Evolutionary conservation across 1,284 basidiomycete genomes (phyloP), one percentile per base, ranked within the genome.

Genomic region (Ceratobasidium theobromae): DNA sequence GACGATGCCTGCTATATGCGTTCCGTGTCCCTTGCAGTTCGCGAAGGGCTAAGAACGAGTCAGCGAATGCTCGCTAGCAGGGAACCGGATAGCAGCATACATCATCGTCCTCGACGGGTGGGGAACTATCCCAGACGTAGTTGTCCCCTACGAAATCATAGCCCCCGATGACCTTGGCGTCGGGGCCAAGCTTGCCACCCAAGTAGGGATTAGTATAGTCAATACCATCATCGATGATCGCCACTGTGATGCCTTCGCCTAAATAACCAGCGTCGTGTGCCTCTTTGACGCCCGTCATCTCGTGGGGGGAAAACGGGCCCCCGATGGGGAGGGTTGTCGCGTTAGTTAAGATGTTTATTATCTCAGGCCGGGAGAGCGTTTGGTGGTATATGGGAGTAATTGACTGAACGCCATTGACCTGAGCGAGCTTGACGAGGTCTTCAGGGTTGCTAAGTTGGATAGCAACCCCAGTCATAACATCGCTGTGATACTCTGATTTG

Each of bases 191-290:
- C 69, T 77, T 77, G 9, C 78, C 78, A 3, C 76, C 81, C 48
- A 83, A 76, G 4, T 76, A 75, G 6, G 77, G 76, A 53, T 77
- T 76, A 12, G 75, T 77, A 71, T 80, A 80, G 69, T 80, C 79
- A 58, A 81, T 75, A 1, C 78, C 77, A 16, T 76, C 73, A 68
- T 79, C 75, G 52, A 80, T 76, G 54, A 82, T 74, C n/a, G 75
- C 80, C 11, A 82, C 76, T 52, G 76, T 77, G 71, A 80, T 74
- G 12, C 80, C 80, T 33, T 76, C 74, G 33, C 80, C 80, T 49
- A 74, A 74, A 69, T 76, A 77, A 18, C 80, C 80, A 35, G 73
- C 67, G 3, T 73, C 73, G 52, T 82, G 80, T 6, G 80, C 74
- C 64, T 72, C 73, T 67, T 79, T 77, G 28, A 77, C 73, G 25